Evolutionary conservation across 176 grass and related monocot species (phyloP).

Genomic region (Chrysopogon serrulatus): DNA sequence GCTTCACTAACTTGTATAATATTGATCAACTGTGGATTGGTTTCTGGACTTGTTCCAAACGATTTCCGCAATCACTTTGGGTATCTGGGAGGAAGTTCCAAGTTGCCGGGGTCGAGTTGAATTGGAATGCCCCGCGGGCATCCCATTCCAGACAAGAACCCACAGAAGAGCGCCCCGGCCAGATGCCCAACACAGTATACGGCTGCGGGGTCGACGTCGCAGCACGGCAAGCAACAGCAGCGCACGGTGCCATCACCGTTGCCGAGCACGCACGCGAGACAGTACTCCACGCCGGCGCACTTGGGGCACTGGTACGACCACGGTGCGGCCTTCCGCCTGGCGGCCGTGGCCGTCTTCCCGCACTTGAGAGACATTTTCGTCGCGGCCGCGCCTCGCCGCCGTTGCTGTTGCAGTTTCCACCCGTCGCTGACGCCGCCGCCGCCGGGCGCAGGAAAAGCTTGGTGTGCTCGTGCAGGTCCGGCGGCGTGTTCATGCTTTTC

Average conservation of each 20-base stretch:
- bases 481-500: too few relatives aligned
- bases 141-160: background rate
- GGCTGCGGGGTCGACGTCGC: background rate
- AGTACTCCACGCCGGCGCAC: background rate
- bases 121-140: background rate
- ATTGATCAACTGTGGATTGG: too few relatives aligned
- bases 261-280: background rate
- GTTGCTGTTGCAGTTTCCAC: too few relatives aligned
- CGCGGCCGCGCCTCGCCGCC: too few relatives aligned
- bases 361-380: background rate
- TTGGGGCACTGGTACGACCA: background rate
- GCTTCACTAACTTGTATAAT: too few relatives aligned
- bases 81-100: too few relatives aligned
- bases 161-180: background rate
- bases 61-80: too few relatives aligned
- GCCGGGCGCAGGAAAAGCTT: background rate
- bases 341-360: background rate
- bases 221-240: background rate
- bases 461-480: background rate
- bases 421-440: too few relatives aligned
- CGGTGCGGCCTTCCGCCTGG: background rate
- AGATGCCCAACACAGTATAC: background rate
- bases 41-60: too few relatives aligned
- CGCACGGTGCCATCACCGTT: background rate
- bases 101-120: background rate